Evolutionary conservation across 192 early-diverging fungal species (phyloP).

Genomic region (Podila epicladia): DNA sequence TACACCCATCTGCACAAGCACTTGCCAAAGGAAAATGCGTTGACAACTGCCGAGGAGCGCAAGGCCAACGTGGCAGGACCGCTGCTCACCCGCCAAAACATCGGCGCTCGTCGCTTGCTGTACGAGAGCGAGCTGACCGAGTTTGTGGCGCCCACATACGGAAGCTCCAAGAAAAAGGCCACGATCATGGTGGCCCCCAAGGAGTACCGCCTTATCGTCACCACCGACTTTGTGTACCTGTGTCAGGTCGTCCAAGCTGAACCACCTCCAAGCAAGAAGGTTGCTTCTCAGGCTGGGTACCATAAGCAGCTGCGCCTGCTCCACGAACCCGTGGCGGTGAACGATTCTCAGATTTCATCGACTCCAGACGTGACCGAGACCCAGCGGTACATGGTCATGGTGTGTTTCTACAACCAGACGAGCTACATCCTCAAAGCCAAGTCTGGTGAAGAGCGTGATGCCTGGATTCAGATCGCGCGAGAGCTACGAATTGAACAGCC

Average conservation of each 20-base stretch:
- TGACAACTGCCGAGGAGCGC: slow-evolving; percentile 37
- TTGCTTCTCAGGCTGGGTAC: not conserved
- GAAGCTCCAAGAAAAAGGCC: slow-evolving; percentile 5
- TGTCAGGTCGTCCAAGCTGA: slow-evolving; percentile 15
- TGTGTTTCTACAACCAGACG: slow-evolving; percentile 44
- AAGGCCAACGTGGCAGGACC: not conserved
- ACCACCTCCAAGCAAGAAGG: not conserved
- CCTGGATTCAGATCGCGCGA: slow-evolving; percentile 28
- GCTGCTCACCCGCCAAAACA: slow-evolving; percentile 5
- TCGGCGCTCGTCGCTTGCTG: slow-evolving; percentile 7
- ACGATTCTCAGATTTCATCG: slow-evolving; percentile 39
- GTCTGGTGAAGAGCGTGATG: slow-evolving; percentile 21
- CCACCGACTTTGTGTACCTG: slow-evolving; percentile 26
- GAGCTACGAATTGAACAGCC: slow-evolving; percentile 31
- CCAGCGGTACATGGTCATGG: slow-evolving; percentile 41
- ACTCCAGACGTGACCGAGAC: slow-evolving; percentile 25
- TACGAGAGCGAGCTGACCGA: slow-evolving; percentile 13
- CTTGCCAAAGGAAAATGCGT: slow-evolving; percentile 25
- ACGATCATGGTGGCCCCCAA: not conserved
- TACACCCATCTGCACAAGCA: slow-evolving; percentile 17
- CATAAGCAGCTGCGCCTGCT: slow-evolving; percentile 3
- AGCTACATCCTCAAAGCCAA: slow-evolving; percentile 37
- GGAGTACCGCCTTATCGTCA: slow-evolving; percentile 29
- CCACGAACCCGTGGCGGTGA: slow-evolving; percentile 36
- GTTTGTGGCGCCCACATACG: slow-evolving; percentile 10